A percentile compares a stretch with the other conserved stretches of the same genome.
phyloP scores from a whole-genome alignment of 805 yeast genomes.

The Ogataea wickerhamii region DNA sequence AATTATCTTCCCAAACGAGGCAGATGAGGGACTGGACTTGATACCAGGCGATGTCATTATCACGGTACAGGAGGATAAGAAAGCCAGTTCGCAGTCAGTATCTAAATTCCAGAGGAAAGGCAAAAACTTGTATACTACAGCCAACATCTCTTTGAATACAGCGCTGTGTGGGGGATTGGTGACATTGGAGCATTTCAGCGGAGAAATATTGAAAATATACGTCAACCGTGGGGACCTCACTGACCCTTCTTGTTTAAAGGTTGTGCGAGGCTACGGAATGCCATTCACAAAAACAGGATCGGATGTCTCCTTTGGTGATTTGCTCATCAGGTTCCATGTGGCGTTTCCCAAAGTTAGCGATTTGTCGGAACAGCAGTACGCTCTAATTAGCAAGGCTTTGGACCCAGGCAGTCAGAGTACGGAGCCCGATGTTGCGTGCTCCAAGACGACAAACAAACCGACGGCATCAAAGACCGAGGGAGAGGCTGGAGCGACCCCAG shows the following conservation, averaged over 20 bases:
- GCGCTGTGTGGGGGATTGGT: conserved; percentile 29
- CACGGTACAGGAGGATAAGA: conserved; percentile 40
- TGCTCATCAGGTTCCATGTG: conserved; percentile 55
- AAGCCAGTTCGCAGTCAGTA: conserved; percentile 18
- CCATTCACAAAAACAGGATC: conserved; percentile 37
- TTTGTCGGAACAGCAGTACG: conserved; percentile 36
- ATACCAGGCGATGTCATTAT: conserved; percentile 68
- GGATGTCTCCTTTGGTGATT: conserved; percentile 41
- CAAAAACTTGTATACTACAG: conserved; percentile 20
- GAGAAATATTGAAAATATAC: conserved; percentile 35
- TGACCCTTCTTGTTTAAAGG: conserved; percentile 40
- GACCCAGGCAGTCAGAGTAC: conserved; percentile 11
- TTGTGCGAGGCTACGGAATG: conserved; percentile 53
- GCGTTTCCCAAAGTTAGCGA: conserved; percentile 50
- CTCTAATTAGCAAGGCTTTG: conserved; percentile 18
- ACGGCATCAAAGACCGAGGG: conserved; percentile 14
- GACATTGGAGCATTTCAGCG: conserved; percentile 36
- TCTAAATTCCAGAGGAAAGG: conserved; percentile 35
- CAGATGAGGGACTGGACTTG: conserved; percentile 58
- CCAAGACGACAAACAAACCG: conserved; percentile 5
- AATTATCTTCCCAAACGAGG: conserved; percentile 54
- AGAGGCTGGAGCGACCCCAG: conserved; percentile 12
- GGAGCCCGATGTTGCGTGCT: no score
- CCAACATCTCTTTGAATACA: conserved; percentile 18
- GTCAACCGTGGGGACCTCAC: conserved; percentile 51